Base-by-base conservation (phyloP, 1,284 basidiomycete species). In the Papiliotrema laurentii region DNA sequence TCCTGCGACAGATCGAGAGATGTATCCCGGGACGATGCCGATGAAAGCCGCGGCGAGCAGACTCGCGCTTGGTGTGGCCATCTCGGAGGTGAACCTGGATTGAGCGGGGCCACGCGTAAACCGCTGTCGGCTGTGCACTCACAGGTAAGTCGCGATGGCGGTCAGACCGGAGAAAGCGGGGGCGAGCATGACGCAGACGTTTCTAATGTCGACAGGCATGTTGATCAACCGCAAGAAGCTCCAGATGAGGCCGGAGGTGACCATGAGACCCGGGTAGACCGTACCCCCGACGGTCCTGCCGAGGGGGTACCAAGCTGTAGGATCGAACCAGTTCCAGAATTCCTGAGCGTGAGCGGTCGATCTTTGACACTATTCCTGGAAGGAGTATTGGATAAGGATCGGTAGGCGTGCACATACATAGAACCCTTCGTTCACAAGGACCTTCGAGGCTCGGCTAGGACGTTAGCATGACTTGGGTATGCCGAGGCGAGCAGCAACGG, bases 321-420 rank as follows among this genome's bases (percentile, higher is more conserved):
- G 91, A 75, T 99, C 96, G 72, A 98, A 99, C 96, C 96, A 98
- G 73, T 99, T 98, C 94, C 89, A 98, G 76, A 93, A 98, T 83
- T 87, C 92, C 91, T 91, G 35, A 11, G 27, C 3, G 34, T 56
- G 44, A 47, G 51, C 35, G 21, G 11, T 4, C 4, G 3, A n/a
- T 7, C 9, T 7, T n/a, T 39, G 14, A 47, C 27, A 22, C 38
- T 18, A 35, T 22, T 28, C 30, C 24, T 13, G 6, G 10, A 11
- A 19, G 10, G n/a, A 25, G 41, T 4, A 22, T 27, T 18, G 56
- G 53, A 50, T 36, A 19, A 36, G 21, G 18, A 25, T 45, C 43
- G 27, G 25, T 43, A 36, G 21, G 21, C 22, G 10, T 18, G 13
- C 13, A 77, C 87, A 53, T 58, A 92, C 90, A 78, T 94, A 92